These are phyloP conservation scores for Botrytis tulipae DNA, from an alignment of 2,329 filamentous ascomycete genomes.

Conservation along the genomic window DNA sequence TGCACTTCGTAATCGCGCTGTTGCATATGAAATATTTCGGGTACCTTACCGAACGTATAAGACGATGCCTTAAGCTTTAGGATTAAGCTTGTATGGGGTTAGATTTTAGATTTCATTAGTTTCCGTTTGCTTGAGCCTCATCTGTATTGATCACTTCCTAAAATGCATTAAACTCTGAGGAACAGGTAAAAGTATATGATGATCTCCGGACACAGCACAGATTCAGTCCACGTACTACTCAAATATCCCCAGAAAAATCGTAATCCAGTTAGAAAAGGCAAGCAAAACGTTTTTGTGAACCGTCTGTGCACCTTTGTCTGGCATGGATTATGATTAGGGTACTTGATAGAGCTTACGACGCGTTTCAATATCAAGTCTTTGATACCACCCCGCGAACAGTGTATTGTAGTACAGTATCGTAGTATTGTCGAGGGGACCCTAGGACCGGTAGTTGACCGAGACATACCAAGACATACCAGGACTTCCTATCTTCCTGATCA, in stretches of 20 bases:
- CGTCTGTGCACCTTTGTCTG: not conserved
- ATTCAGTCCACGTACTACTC: not conserved
- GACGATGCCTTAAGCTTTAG: not conserved
- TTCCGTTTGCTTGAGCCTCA: not conserved
- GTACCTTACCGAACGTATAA: not conserved
- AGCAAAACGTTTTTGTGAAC: not conserved
- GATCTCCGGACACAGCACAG: not conserved
- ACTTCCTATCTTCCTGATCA: not conserved
- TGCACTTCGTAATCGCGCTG: not conserved
- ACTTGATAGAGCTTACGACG: slow-evolving; percentile 7
- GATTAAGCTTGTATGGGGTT: not conserved
- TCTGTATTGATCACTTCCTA: not conserved
- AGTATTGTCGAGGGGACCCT: not conserved
- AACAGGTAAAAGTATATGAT: not conserved
- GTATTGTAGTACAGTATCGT: not conserved
- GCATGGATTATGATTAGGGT: not conserved
- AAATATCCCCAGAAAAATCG: not conserved
- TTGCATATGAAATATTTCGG: not conserved
- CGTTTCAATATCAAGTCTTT: not conserved
- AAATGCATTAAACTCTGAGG: not conserved
- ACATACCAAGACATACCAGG: not conserved
- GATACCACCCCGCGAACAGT: not conserved
- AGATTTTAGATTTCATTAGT: not conserved
- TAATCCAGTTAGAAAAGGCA: not conserved
- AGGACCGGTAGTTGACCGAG: not conserved